Base-by-base conservation (phyloP, 1,284 basidiomycete genomes). In the Waitea zeae region DNA sequence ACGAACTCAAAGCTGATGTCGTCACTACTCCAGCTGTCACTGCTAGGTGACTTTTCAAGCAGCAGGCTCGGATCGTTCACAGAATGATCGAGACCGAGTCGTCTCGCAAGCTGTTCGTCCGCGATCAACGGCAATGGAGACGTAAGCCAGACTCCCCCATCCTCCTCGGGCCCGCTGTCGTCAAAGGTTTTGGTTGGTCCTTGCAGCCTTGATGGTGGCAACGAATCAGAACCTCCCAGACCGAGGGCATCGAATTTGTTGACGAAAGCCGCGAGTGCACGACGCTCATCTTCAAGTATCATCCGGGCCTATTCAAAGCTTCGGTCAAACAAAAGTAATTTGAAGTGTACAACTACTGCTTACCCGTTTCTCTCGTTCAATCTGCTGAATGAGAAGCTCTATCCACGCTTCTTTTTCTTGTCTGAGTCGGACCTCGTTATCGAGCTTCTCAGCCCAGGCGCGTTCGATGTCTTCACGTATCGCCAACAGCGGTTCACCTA, bases 401-500 rank as follows among this genome's bases (percentile, higher is more conserved):
- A 75, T 72, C 76, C 78, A 83, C 15, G 53, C 62, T 41, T 77
- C 69, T 48, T 70, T 73, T 50, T 79, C 76, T 47, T 76, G 70
- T 14, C 71, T 50, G 42, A 60, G 61, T 44, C 56, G 61, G 37
- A 61, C 56, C 48, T 86, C 70, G 17, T 61, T 64, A 20, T 72
- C 69, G 1, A 88, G 49, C 49, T 68, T 73, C 2, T 40, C 61
- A 5, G 54, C 46, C 75, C 78, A 89, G 49, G 90, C 83, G 41
- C 60, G 68, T 56, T 87, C 83, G 3, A 87, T 77, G 37, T 87
- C 81, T 49, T 86, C 82, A 28, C 72, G 63, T 2, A 83, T 74
- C 31, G 72, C 72, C 15, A 73, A 60, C 33, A 77, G 52, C 2
- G 80, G 79, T 43, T 80, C 78, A 11, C 71, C 75, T 27, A 82